phyloP scores from a whole-genome alignment of 1,139 yeast genomes.

The Lodderomyces elongisporus region DNA sequence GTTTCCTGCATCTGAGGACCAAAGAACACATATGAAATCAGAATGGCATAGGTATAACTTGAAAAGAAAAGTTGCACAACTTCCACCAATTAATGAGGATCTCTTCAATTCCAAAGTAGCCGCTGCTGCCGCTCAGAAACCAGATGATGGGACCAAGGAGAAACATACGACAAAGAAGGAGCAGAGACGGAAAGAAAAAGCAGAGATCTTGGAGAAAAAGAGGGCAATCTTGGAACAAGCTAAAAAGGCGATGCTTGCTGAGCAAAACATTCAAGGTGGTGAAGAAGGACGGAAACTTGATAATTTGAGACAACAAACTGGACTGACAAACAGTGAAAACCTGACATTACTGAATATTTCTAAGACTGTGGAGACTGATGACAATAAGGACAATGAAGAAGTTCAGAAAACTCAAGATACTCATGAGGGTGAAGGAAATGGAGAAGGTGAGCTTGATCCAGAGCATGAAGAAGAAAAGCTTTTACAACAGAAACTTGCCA shows the following conservation, averaged over 20 bases:
- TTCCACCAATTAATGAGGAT: constrained; percentile 51
- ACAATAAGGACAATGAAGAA: constrained; percentile 1
- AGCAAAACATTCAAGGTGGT: not conserved
- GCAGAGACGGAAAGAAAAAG: constrained; percentile 58
- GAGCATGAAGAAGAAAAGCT: constrained; percentile 49
- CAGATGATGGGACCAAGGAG: constrained; percentile 23
- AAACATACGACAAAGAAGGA: constrained; percentile 55
- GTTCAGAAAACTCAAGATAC: constrained; percentile 2
- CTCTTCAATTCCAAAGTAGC: constrained; percentile 45
- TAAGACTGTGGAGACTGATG: not conserved
- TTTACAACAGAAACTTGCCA: constrained; percentile 51
- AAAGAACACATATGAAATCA: constrained; percentile 49
- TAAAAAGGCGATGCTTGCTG: constrained; percentile 45
- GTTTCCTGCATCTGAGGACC: constrained; percentile 37
- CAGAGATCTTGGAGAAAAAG: constrained; percentile 58
- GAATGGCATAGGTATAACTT: constrained; percentile 75
- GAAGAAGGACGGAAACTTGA: constrained; percentile 22
- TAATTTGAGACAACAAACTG: constrained; percentile 10
- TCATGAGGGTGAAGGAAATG: too few relatives aligned
- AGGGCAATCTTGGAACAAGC: constrained; percentile 58
- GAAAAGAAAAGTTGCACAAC: constrained; percentile 55
- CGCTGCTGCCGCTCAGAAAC: constrained; percentile 12
- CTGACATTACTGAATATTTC: not conserved
- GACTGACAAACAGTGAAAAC: constrained; percentile 9
- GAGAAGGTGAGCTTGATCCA: constrained; percentile 24